A percentile compares a stretch with the other conserved stretches of the same genome.
Evolutionary conservation across 306 rosid species (phyloP).

Genomic region (Malus asiatica): DNA sequence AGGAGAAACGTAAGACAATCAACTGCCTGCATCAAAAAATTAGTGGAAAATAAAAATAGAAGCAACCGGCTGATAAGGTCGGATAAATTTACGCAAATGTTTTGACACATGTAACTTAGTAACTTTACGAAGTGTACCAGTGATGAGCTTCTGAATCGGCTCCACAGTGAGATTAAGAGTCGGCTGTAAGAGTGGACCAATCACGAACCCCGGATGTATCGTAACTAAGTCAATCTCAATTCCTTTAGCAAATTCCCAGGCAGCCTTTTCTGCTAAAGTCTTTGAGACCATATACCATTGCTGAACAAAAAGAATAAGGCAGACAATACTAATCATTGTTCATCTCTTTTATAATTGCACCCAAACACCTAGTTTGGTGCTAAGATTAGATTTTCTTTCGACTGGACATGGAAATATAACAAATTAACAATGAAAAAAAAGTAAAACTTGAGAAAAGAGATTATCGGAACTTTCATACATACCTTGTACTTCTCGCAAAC

Average conservation of each 20-base stretch:
- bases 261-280: constrained; percentile 28
- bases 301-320: not conserved
- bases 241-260: constrained; percentile 18
- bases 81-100: too few species aligned
- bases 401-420: too few species aligned
- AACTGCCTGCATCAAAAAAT: not conserved
- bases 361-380: not conserved
- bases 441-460: too few species aligned
- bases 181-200: constrained; percentile 27
- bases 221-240: constrained; percentile 16
- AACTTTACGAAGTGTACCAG: not conserved
- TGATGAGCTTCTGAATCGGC: not conserved
- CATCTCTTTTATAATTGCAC: not conserved
- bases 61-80: too few species aligned
- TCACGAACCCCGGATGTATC: constrained; percentile 12
- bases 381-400: not conserved
- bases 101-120: too few species aligned
- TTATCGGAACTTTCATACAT: too few species aligned
- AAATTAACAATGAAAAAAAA: too few species aligned
- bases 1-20: not conserved
- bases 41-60: not conserved
- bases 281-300: constrained; percentile 12
- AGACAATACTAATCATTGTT: not conserved
- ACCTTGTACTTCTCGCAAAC: too few species aligned
- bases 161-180: not conserved